Percentiles rank a stretch among this genome's conserved stretches.
These are phyloP conservation scores for Potentilla sterilis DNA, from an alignment of 306 rosid species.

Conservation along the genomic window DNA sequence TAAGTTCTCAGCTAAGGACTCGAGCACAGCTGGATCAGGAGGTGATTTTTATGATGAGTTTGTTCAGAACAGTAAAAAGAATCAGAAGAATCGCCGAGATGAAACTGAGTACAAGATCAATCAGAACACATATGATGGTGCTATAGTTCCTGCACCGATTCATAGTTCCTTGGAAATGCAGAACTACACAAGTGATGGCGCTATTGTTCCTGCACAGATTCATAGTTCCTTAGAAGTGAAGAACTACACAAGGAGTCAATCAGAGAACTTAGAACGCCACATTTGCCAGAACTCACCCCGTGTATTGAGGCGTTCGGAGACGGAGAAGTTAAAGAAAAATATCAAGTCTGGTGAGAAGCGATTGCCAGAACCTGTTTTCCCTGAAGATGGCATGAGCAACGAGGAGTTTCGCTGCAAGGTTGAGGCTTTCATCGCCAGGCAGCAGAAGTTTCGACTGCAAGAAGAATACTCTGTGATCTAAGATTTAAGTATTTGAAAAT, in stretches of 20 bases:
- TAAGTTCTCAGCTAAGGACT: conserved; percentile 37
- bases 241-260: conserved; percentile 46
- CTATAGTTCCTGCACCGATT: background rate
- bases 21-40: conserved; percentile 20
- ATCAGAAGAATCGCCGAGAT: conserved; percentile 12
- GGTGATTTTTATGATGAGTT: conserved; percentile 54
- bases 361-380: conserved; percentile 16
- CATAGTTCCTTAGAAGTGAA: conserved; percentile 17
- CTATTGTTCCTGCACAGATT: background rate
- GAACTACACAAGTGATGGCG: background rate
- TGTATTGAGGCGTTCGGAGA: conserved; percentile 44
- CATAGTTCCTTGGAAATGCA: background rate
- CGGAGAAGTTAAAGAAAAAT: conserved; percentile 38
- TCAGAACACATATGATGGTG: background rate
- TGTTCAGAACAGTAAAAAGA: conserved; percentile 35
- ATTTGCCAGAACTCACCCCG: conserved; percentile 30
- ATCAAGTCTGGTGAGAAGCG: conserved; percentile 17
- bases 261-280: conserved; percentile 30
- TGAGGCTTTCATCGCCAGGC: conserved; percentile 78
- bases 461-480: conserved; percentile 33
- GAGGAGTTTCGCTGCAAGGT: conserved; percentile 78
- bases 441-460: conserved; percentile 63
- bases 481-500: background rate
- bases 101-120: conserved; percentile 11
- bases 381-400: conserved; percentile 64